Evolutionary conservation across 1,284 basidiomycete species (phyloP).

Genomic region (Schizophyllum commune): DNA sequence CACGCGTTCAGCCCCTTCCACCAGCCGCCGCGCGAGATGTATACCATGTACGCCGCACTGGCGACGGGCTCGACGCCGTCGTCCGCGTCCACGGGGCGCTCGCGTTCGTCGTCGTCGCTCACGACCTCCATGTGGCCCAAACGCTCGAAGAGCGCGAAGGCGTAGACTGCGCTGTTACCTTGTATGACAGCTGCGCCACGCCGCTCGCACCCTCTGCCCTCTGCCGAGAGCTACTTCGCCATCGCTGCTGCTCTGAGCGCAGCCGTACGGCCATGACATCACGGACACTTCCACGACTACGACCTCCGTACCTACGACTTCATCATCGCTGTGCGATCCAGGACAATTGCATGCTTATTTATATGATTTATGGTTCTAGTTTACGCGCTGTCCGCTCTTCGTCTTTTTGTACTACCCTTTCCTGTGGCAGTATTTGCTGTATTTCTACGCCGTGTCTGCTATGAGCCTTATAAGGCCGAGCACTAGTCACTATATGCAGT

Average conservation of each 20-base stretch:
- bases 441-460: too few relatives aligned
- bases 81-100: constrained; percentile 3
- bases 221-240: neutral
- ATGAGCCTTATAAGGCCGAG: too few relatives aligned
- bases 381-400: too few relatives aligned
- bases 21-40: constrained; percentile 57
- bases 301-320: neutral
- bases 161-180: neutral
- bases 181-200: neutral
- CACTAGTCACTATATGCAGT: too few relatives aligned
- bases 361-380: neutral
- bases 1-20: constrained; percentile 59
- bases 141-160: neutral
- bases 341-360: neutral
- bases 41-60: constrained; percentile 58
- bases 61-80: constrained; percentile 23
- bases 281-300: neutral
- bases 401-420: too few relatives aligned
- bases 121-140: neutral
- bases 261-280: neutral
- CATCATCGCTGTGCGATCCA: neutral
- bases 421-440: too few relatives aligned
- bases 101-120: neutral
- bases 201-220: too few relatives aligned
- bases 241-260: neutral